Conservation (phyloP, 2,329 filamentous ascomycete genomes). For the Colletotrichum falcatum region DNA sequence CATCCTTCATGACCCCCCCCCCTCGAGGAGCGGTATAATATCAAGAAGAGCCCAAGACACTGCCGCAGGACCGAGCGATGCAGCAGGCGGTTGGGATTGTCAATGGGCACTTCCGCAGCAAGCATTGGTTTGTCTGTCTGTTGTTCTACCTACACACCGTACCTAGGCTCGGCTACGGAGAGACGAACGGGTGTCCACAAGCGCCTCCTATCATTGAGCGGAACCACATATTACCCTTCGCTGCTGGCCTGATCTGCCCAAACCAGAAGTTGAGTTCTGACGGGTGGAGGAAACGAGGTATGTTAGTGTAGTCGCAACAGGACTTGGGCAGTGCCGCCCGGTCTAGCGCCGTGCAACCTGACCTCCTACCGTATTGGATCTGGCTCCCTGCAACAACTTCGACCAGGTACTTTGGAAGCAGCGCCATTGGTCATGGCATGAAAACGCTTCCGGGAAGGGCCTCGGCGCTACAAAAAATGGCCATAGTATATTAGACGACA, state of each 20-base stretch:
- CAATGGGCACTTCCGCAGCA: slow-evolving; percentile 6
- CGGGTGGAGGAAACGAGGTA: slow-evolving; percentile 20
- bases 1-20: slow-evolving; percentile 1
- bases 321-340: slow-evolving; percentile 25
- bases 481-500: slow-evolving; percentile 1
- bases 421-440: slow-evolving; percentile 12
- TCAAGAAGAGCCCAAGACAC: slow-evolving; percentile 13
- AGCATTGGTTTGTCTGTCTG: slow-evolving; percentile 2
- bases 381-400: slow-evolving; percentile 28
- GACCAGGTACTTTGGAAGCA: slow-evolving; percentile 21
- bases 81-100: slow-evolving; percentile 21
- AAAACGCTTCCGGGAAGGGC: not conserved
- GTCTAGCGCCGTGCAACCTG: slow-evolving; percentile 38
- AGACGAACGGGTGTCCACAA: slow-evolving; percentile 5
- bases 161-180: slow-evolving; percentile 23
- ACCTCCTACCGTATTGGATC: slow-evolving; percentile 36
- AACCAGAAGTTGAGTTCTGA: slow-evolving; percentile 32
- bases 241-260: slow-evolving; percentile 29
- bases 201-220: slow-evolving; percentile 3
- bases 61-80: slow-evolving; percentile 31
- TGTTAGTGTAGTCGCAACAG: slow-evolving; percentile 12
- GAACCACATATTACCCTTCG: slow-evolving; percentile 13
- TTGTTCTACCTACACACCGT: not conserved
- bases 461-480: slow-evolving; percentile 8
- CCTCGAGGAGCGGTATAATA: not conserved